Evolutionary conservation across 306 rosid genomes (phyloP).

Genomic region (Albizia julibrissin): DNA sequence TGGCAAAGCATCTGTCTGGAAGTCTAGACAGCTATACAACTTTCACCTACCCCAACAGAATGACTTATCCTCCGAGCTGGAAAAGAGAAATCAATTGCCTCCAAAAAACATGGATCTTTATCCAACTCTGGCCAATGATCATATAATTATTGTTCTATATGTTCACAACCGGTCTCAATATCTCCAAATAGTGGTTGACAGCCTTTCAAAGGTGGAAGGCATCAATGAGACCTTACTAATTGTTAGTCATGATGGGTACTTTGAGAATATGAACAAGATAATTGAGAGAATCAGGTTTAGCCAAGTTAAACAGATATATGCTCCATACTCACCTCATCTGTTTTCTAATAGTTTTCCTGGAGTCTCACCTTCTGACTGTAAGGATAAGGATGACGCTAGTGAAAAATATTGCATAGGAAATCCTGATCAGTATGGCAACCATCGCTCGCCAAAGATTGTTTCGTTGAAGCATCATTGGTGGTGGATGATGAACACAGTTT

Average conservation of each 20-base stretch:
- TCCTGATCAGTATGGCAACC: slow-evolving; percentile 94
- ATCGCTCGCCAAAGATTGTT: slow-evolving; percentile 80
- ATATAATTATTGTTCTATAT: slow-evolving; percentile 72
- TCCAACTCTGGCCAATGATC: slow-evolving; percentile 69
- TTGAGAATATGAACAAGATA: slow-evolving; percentile 79
- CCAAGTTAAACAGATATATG: slow-evolving; percentile 89
- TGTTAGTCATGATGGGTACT: slow-evolving; percentile 93
- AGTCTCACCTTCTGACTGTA: slow-evolving; percentile 66
- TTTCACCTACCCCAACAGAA: slow-evolving; percentile 77
- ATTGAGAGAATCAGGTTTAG: slow-evolving; percentile 71
- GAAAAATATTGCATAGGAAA: slow-evolving; percentile 58
- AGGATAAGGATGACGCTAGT: slow-evolving; percentile 54
- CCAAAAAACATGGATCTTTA: slow-evolving; percentile 83
- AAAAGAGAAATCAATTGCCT: slow-evolving; percentile 60
- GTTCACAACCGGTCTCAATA: slow-evolving; percentile 94
- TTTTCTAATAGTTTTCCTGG: slow-evolving; percentile 78
- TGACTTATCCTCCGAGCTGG: slow-evolving; percentile 63
- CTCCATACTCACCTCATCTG: slow-evolving; percentile 87
- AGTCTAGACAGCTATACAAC: slow-evolving; percentile 23
- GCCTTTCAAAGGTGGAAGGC: slow-evolving; percentile 79
- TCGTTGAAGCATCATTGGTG: slow-evolving; percentile 99
- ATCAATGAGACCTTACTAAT: slow-evolving; percentile 81
- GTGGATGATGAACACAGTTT: slow-evolving; percentile 98
- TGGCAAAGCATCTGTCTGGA: slow-evolving; percentile 36
- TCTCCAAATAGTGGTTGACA: slow-evolving; percentile 70